Base-by-base conservation (phyloP, 2,329 filamentous ascomycete species). In the Pseudogymnoascus sp. region DNA sequence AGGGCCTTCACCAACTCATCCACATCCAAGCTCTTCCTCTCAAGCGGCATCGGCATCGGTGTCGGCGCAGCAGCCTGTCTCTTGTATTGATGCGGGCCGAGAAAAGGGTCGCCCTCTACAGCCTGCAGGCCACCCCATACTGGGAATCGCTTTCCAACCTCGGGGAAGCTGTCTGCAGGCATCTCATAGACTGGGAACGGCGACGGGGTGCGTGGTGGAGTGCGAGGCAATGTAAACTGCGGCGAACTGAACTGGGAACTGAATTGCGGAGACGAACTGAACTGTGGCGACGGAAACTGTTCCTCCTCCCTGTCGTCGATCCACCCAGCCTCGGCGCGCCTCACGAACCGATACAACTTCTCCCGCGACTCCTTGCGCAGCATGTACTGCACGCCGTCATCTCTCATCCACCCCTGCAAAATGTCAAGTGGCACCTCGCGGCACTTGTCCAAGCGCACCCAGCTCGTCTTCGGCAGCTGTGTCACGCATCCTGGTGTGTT, bases 281-380 rank as follows among this genome's bases (percentile, higher is more conserved):
- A 47, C 11, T 47, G 41, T 4, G 17, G 17, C 40, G 26, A 31
- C 8, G 4, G 2, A 9, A 31, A 31, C 44, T 50, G 29, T 21
- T 54, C 47, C 29, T 54, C 47, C 9, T 54, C 47, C 29, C 47
- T 54, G 5, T 54, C 47, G 17, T 54, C 29, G 7, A 54, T 33
- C 47, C 29, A 54, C 2, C 47, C 47, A 2, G 47, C 15, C 29
- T 54, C 47, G 15, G 47, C 47, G 29, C 47, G 47, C 29, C 47
- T 54, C 47, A 54, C 47, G 29, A 54, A 54, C 26, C 47, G 47
- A 35, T 33, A 54, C 29, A 54, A 35, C n/a, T 54, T 54, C 47
- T 54, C 29, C 47, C 47, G 33, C 9, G 47, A 54, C 10, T 54
- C 47, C 9, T 54, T 54, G 47, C 47, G 47, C 9, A 54, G 47